Evolutionary conservation across 352 stramenopile genomes (phyloP).

Genomic region (Globisporangium perplexum): DNA sequence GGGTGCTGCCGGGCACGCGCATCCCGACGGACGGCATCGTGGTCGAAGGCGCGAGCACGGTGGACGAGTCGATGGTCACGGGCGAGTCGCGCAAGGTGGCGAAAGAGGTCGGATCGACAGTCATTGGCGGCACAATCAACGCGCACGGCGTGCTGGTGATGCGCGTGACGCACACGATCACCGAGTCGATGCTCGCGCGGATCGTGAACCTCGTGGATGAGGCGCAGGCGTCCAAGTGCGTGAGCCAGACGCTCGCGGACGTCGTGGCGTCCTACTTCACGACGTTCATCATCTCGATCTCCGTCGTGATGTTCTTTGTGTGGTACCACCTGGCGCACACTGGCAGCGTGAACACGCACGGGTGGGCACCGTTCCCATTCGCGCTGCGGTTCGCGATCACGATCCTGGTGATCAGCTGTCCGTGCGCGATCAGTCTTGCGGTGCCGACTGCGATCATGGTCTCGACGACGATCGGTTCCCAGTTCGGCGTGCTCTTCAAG

Average conservation of each 20-base stretch:
- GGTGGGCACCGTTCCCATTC: slow-evolving; percentile 58
- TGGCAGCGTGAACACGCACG: slow-evolving; percentile 33
- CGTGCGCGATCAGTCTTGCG: slow-evolving; percentile 69
- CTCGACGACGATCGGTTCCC: slow-evolving; percentile 68
- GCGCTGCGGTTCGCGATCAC: slow-evolving; percentile 77
- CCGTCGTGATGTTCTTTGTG: slow-evolving; percentile 53
- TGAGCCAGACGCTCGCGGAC: slow-evolving; percentile 62
- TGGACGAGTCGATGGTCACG: slow-evolving; percentile 80
- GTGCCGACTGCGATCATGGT: slow-evolving; percentile 79
- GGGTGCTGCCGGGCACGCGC: slow-evolving; percentile 59
- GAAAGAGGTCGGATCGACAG: slow-evolving; percentile 46
- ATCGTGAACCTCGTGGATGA: slow-evolving; percentile 74
- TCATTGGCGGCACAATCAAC: slow-evolving; percentile 74
- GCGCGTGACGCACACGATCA: slow-evolving; percentile 65
- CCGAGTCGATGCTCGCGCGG: slow-evolving; percentile 70
- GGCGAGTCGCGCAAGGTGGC: slow-evolving; percentile 62
- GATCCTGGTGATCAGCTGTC: slow-evolving; percentile 73
- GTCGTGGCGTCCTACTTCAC: slow-evolving; percentile 67
- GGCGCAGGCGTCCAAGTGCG: slow-evolving; percentile 56
- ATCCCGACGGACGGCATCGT: slow-evolving; percentile 73
- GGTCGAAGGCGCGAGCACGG: slow-evolving; percentile 48
- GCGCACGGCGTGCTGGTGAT: slow-evolving; percentile 58
- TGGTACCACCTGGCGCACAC: slow-evolving; percentile 61
- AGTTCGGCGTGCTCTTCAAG: slow-evolving; percentile 81
- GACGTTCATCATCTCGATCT: slow-evolving; percentile 63